phyloP scores from a whole-genome alignment of 148 eudicot genomes.

The Mesembryanthemum crystallinum region DNA sequence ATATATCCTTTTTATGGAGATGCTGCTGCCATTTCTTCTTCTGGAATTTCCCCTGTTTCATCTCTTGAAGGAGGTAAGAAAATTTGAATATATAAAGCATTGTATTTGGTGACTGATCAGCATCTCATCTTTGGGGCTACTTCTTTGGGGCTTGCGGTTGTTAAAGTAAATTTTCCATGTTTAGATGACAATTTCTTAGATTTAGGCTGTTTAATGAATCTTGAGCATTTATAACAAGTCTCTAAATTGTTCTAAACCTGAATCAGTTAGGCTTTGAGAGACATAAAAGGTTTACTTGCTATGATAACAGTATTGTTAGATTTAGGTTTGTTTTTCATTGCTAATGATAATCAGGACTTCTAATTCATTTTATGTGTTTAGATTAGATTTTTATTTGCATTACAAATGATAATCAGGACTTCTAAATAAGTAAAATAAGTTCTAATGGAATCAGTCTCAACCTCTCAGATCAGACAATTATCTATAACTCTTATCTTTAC shows the following conservation, averaged over 20 bases:
- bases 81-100: background rate
- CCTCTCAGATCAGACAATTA: background rate
- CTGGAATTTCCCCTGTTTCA: background rate
- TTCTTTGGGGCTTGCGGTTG: background rate
- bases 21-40: background rate
- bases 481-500: constrained; percentile 8
- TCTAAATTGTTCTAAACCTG: background rate
- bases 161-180: background rate
- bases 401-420: background rate
- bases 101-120: background rate
- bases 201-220: background rate
- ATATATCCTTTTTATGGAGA: constrained; percentile 12
- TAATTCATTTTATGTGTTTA: background rate
- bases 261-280: background rate
- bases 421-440: background rate
- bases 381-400: background rate
- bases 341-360: background rate
- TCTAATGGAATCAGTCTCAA: background rate
- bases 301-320: no score
- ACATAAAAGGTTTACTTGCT: background rate
- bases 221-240: background rate
- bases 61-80: constrained; percentile 1
- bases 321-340: background rate
- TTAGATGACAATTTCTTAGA: background rate
- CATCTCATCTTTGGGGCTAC: background rate